Percentiles rank a stretch among this genome's conserved stretches.
Evolutionary conservation across 2,329 filamentous ascomycete species (phyloP).

Genomic region (Aspergillus sp.): DNA sequence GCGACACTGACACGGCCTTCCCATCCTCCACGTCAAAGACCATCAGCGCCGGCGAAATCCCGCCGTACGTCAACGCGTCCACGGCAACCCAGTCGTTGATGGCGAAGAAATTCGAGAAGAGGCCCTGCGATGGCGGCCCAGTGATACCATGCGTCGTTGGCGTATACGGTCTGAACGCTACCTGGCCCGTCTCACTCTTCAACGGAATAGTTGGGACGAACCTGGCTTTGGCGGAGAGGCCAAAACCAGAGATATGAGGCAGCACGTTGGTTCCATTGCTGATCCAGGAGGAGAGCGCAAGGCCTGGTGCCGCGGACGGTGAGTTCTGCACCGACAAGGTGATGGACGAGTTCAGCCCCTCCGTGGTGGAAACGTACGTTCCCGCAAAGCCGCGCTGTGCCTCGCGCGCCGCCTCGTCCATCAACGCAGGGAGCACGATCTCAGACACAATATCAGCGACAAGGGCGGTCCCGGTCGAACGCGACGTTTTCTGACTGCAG

Average conservation of each 20-base stretch:
- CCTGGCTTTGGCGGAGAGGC: slow-evolving; percentile 8
- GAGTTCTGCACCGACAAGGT: slow-evolving; percentile 12
- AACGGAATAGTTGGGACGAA: slow-evolving; percentile 21
- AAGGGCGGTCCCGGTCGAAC: slow-evolving; percentile 5
- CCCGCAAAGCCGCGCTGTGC: slow-evolving; percentile 25
- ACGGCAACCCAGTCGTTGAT: slow-evolving; percentile 15
- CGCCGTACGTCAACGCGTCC: slow-evolving; percentile 24
- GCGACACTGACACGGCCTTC: slow-evolving; percentile 17
- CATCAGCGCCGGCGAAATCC: slow-evolving; percentile 21
- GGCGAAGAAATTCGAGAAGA: slow-evolving; percentile 19
- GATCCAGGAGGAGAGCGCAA: slow-evolving; percentile 28
- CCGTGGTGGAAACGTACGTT: slow-evolving; percentile 25
- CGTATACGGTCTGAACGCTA: slow-evolving; percentile 20
- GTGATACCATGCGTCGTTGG: slow-evolving; percentile 5
- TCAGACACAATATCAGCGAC: slow-evolving; percentile 28
- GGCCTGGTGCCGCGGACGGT: slow-evolving; percentile 15
- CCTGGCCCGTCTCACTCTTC: slow-evolving; percentile 9
- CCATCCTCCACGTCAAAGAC: slow-evolving; percentile 29
- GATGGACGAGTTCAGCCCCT: slow-evolving; percentile 25
- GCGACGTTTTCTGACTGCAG: slow-evolving; percentile 25
- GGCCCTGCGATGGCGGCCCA: slow-evolving; percentile 1
- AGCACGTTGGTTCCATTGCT: slow-evolving; percentile 31
- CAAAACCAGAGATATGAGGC: background rate
- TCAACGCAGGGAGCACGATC: slow-evolving; percentile 30
- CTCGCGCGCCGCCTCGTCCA: slow-evolving; percentile 29